Conservation (phyloP, 148 eudicot species). For the Heliamphora exappendiculata region DNA sequence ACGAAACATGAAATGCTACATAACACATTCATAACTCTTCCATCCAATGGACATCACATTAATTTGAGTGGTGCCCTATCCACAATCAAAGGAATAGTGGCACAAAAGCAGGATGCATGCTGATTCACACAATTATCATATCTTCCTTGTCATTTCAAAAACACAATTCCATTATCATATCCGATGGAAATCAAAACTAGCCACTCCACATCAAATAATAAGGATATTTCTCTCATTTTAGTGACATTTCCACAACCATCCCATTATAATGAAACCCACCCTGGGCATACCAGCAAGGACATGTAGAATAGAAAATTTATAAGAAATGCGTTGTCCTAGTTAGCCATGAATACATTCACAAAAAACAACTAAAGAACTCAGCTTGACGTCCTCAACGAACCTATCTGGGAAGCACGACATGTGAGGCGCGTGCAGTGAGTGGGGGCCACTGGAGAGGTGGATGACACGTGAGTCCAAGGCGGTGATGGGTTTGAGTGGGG, state of each 20-base stretch:
- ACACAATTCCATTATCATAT: neutral
- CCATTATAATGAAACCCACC: neutral
- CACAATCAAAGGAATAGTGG: neutral
- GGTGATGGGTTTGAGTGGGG: slow-evolving; percentile 63
- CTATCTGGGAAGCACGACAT: slow-evolving; percentile 76
- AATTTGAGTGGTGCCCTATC: neutral
- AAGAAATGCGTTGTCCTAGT: neutral
- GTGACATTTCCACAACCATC: too few relatives aligned
- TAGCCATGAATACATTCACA: neutral
- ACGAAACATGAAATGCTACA: neutral
- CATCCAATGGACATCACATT: neutral
- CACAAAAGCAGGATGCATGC: neutral
- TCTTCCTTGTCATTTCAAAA: neutral
- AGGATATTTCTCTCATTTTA: too few relatives aligned
- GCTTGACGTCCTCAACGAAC: slow-evolving; percentile 62
- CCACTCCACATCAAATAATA: neutral
- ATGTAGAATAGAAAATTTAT: too few relatives aligned
- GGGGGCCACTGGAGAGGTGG: slow-evolving; percentile 96
- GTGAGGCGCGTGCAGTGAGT: slow-evolving; percentile 72
- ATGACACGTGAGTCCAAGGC: slow-evolving; percentile 68
- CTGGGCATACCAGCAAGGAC: too few relatives aligned
- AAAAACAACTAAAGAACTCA: slow-evolving; percentile 50
- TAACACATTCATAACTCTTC: neutral
- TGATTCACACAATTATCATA: neutral
- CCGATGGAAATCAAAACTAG: neutral